A percentile compares a stretch with the other conserved stretches of the same genome.
Conservation (phyloP, 176 grass and related monocot species). For the Carex kokanica region DNA sequence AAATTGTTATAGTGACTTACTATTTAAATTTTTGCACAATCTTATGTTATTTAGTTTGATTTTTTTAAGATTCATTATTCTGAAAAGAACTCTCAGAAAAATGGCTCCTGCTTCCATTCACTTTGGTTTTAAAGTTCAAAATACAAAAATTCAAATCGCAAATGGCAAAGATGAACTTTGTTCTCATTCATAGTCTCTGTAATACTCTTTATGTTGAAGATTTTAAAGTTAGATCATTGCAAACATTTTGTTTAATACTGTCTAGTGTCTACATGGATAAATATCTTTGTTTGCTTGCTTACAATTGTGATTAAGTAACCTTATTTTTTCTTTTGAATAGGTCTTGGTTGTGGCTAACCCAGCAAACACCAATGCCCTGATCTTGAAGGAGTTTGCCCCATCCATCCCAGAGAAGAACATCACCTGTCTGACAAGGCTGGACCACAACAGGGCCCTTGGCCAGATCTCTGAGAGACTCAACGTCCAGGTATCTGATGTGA, state of each 20-base stretch:
- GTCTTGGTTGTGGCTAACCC: conserved; percentile 97
- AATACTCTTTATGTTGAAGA: background rate
- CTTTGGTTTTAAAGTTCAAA: background rate
- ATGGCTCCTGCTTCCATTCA: background rate
- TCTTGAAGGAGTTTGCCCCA: conserved; percentile 95
- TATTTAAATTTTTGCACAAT: background rate
- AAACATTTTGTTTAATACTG: background rate
- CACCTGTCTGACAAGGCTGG: conserved; percentile 86
- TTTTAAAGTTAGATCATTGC: background rate
- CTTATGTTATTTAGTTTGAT: conserved; percentile 29
- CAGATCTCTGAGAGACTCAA: conserved; percentile 75
- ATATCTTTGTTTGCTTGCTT: background rate
- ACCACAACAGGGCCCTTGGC: conserved; percentile 91
- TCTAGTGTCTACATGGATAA: background rate
- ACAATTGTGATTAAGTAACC: background rate
- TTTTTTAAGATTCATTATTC: too few relatives aligned
- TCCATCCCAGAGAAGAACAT: conserved; percentile 93
- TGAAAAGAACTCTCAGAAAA: background rate
- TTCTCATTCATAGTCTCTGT: background rate
- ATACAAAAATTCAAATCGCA: background rate
- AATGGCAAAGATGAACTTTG: background rate
- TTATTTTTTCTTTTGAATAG: conserved; percentile 31
- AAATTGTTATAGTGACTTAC: background rate
- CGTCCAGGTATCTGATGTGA: conserved; percentile 85
- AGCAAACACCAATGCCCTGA: conserved; percentile 96